Evolutionary conservation across 768 basidiomycete species (phyloP).

Genomic region (Hypholoma fasciculare): DNA sequence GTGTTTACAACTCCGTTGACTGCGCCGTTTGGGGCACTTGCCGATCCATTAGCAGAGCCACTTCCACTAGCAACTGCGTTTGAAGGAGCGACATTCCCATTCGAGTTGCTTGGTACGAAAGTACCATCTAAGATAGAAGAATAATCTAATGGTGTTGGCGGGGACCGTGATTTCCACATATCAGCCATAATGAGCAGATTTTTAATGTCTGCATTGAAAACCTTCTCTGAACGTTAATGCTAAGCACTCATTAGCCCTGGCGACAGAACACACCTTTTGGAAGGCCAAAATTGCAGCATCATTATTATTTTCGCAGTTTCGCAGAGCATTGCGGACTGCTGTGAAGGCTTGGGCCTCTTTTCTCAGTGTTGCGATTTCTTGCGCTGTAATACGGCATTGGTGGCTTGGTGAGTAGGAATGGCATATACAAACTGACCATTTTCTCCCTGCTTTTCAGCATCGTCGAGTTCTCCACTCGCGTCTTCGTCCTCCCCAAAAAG

Average conservation of each 20-base stretch:
- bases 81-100: conserved; percentile 18
- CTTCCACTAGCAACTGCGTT: conserved; percentile 28
- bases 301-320: conserved; percentile 17
- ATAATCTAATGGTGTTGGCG: conserved; percentile 82
- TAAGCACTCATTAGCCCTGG: not conserved
- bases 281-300: conserved; percentile 74
- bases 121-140: conserved; percentile 68
- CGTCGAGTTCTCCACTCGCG: conserved; percentile 79
- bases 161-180: conserved; percentile 94
- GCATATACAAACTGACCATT: conserved; percentile 58
- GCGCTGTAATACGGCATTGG: conserved; percentile 45
- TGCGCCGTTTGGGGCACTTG: conserved; percentile 19
- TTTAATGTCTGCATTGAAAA: conserved; percentile 84
- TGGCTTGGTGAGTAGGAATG: not conserved
- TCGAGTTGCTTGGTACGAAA: conserved; percentile 42
- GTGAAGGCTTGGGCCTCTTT: conserved; percentile 90
- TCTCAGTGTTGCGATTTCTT: conserved; percentile 87
- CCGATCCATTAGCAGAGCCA: conserved; percentile 8
- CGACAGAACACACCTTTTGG: conserved; percentile 62
- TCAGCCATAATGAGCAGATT: conserved; percentile 92
- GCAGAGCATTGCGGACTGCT: conserved; percentile 63
- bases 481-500: conserved; percentile 94
- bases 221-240: conserved; percentile 42
- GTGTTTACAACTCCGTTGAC: conserved; percentile 25
- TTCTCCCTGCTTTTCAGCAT: conserved; percentile 91